Evolutionary conservation across 2,329 filamentous ascomycete species (phyloP).

Genomic region (Myriosclerotinia curreyana): DNA sequence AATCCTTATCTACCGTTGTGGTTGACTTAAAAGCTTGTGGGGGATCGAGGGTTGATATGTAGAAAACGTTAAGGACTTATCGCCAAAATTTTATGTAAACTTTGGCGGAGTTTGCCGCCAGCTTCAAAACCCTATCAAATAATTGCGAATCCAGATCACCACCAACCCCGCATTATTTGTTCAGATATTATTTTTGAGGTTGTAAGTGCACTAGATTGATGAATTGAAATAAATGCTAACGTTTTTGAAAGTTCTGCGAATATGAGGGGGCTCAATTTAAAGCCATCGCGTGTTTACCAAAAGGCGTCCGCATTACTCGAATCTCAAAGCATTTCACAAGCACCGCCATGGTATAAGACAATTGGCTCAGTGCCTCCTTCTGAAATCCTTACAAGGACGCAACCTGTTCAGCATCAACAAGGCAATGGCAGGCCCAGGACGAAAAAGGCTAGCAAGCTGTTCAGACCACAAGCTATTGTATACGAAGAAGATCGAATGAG

Average conservation of each 20-base stretch:
- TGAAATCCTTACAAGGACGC: constrained; percentile 55
- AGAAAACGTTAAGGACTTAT: constrained; percentile 17
- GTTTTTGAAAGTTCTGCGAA: constrained; percentile 1
- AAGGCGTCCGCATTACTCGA: constrained; percentile 46
- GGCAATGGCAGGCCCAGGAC: constrained; percentile 39
- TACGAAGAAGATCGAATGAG: constrained; percentile 85
- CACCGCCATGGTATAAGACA: constrained; percentile 39
- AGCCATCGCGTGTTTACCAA: constrained; percentile 48
- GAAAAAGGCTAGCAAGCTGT: constrained; percentile 70
- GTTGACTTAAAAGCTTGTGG: constrained; percentile 18
- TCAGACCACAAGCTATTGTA: constrained; percentile 71
- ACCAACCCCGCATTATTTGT: constrained; percentile 14
- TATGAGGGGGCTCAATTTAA: constrained; percentile 39
- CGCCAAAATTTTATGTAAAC: constrained; percentile 18
- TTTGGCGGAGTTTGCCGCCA: constrained; percentile 18
- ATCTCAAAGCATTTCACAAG: constrained; percentile 42
- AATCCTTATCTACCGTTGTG: constrained; percentile 15
- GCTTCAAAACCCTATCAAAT: constrained; percentile 15
- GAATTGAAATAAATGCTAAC: neutral
- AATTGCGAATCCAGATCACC: constrained; percentile 17
- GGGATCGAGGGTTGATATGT: constrained; percentile 19
- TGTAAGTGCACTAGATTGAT: neutral
- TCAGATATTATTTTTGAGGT: constrained; percentile 5
- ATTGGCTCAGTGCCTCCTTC: constrained; percentile 49
- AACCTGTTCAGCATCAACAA: constrained; percentile 48